Conservation (phyloP, 78 protist genomes). For the Pigoraptor vietnamica region DNA sequence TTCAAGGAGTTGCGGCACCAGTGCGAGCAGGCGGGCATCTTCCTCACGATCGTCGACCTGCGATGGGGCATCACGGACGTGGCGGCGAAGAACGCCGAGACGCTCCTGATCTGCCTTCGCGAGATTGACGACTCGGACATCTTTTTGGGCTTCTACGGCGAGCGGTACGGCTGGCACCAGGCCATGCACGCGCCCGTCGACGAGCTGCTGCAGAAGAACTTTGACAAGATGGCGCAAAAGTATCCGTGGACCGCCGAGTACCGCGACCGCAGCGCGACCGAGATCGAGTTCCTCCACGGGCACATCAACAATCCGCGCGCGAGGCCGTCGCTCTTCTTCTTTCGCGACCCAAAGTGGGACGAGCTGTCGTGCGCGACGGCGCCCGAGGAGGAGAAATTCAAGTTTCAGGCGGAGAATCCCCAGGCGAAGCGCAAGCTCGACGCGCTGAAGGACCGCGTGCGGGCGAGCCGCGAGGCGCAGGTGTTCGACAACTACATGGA, state of each 20-base stretch:
- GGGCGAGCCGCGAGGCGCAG: background rate
- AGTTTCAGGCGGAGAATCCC: background rate
- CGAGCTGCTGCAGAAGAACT: background rate
- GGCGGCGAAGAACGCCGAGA: background rate
- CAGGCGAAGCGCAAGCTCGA: background rate
- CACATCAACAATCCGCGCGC: background rate
- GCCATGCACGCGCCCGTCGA: background rate
- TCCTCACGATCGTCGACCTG: background rate
- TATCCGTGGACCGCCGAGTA: background rate
- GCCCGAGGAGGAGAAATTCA: background rate
- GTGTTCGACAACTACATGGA: background rate
- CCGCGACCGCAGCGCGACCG: background rate
- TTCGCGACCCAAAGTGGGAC: background rate
- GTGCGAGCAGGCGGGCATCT: background rate
- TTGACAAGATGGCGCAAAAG: background rate
- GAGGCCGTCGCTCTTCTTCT: background rate
- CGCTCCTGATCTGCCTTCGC: background rate
- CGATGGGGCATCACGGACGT: background rate
- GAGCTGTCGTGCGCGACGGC: background rate
- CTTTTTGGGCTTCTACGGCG: background rate
- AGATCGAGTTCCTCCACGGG: background rate
- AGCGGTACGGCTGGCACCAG: conserved; percentile 1
- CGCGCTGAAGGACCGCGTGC: conserved; percentile 1
- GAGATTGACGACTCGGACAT: background rate
- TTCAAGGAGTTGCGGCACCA: background rate